These are phyloP conservation scores for Suhomyces bokatorum DNA, from an alignment of 1,139 yeast species.

Conservation along the genomic window DNA sequence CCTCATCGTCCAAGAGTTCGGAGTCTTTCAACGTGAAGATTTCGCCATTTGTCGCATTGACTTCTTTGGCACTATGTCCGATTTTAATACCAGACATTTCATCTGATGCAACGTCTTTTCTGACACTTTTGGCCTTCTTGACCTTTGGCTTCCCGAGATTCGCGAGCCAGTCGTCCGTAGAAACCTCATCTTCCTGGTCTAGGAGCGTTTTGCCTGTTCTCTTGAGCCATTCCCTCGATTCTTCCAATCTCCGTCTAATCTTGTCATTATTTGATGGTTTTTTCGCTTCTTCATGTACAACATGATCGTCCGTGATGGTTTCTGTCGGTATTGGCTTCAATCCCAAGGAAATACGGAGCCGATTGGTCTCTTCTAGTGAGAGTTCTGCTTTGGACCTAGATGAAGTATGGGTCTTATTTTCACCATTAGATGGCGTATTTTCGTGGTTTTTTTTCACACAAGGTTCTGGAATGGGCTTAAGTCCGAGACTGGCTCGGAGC, in stretches of 20 bases:
- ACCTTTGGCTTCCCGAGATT: conserved; percentile 20
- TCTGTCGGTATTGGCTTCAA: conserved; percentile 17
- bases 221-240: conserved; percentile 21
- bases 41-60: conserved; percentile 47
- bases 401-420: no score
- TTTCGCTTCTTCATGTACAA: conserved; percentile 9
- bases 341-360: conserved; percentile 39
- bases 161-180: conserved; percentile 44
- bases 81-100: conserved; percentile 44
- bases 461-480: conserved; percentile 40
- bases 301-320: neutral
- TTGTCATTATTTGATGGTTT: conserved; percentile 5
- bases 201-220: conserved; percentile 24
- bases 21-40: conserved; percentile 68
- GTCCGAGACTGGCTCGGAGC: conserved; percentile 48
- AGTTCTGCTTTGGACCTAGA: conserved; percentile 13
- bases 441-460: neutral
- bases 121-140: conserved; percentile 13
- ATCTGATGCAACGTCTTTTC: conserved; percentile 18
- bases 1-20: conserved; percentile 51
- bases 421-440: neutral
- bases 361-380: conserved; percentile 39
- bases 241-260: conserved; percentile 15
- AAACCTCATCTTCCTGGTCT: conserved; percentile 27
- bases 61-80: conserved; percentile 41